Base-by-base conservation (phyloP, 1,284 basidiomycete genomes). In the Macrocybe sp. region DNA sequence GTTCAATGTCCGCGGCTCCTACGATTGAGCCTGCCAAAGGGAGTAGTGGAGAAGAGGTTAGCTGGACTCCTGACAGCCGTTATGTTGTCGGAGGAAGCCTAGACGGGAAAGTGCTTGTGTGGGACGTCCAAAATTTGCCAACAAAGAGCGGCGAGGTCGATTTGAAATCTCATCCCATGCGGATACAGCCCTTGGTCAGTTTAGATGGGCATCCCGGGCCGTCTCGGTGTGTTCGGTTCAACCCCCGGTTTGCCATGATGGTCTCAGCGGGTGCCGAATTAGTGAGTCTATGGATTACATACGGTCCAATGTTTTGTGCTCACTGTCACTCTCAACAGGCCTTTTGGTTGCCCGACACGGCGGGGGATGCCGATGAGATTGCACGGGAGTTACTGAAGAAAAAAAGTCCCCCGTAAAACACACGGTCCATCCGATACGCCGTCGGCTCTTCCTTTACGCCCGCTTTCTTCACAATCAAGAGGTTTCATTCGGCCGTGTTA, bases 51-150 rank as follows among this genome's bases (percentile, higher is more conserved):
- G 92, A 96, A 64, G 95, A 97, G 67, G 85, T 94, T 2, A 79
- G 78, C 11, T 97, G 92, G 90, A 93, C 90, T 2, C 89, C 92
- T 0, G 94, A 97, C 64, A 92, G 90, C 64, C 88, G 88, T 59
- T 97, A 80, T 59, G 76, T 97, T 22, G 63, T 96, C 2, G 79
- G 85, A 44, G 91, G 91, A 30, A 92, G 91, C 48, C 73, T 89
- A 35, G 84, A 93, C 59, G 93, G 92, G 39, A 83, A 79, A 57
- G 72, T 95, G 8, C 67, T 78, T 41, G 69, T 93, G 11, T 97
- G 92, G 92, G 90, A 95, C 59, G 64, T 84, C 41, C 81, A 83
- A 52, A 75, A 74, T 51, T 60, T 89, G 42, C 78, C 76, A 4
- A 51, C 63, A 34, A 72, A 72, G 50, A 61, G 70, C 7, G 77